A percentile compares a stretch with the other conserved stretches of the same genome.
phyloP scores from a whole-genome alignment of 2,329 filamentous ascomycete genomes.

The Nemania bipapillata region DNA sequence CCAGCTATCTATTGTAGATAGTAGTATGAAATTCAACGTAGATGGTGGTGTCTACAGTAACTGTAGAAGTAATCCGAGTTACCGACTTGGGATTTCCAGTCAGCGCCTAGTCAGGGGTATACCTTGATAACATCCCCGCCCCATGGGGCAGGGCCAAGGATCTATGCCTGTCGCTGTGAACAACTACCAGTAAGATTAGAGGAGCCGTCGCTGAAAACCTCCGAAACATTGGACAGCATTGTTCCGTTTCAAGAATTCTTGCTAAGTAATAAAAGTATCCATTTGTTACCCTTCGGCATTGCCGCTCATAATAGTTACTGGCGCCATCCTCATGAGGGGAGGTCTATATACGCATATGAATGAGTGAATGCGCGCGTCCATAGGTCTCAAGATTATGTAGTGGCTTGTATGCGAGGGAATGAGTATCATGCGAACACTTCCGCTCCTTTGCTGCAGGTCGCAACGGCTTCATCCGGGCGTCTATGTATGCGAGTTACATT shows the following conservation, averaged over 20 bases:
- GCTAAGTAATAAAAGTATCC: constrained; percentile 14
- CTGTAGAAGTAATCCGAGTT: constrained; percentile 2
- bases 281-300: too few relatives aligned
- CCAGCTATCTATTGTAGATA: too few relatives aligned
- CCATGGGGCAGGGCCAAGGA: neutral
- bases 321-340: neutral
- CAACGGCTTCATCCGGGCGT: constrained; percentile 38
- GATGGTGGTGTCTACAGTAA: too few relatives aligned
- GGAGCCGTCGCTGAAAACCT: constrained; percentile 20
- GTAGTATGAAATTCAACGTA: too few relatives aligned
- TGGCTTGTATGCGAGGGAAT: neutral
- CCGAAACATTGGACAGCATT: constrained; percentile 29
- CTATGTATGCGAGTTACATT: constrained; percentile 37
- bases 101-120: constrained; percentile 23
- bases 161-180: constrained; percentile 19
- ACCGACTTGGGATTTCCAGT: constrained; percentile 21
- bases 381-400: neutral
- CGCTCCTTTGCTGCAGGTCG: constrained; percentile 28
- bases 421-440: constrained; percentile 33
- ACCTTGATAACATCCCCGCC: neutral
- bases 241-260: constrained; percentile 36
- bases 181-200: constrained; percentile 24
- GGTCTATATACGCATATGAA: constrained; percentile 1
- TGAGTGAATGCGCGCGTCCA: constrained; percentile 29
- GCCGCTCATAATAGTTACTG: neutral